Evolutionary conservation across 805 yeast species (phyloP), one percentile per base, ranked within the genome.

Genomic region (Wickerhamomyces rabaulensis): DNA sequence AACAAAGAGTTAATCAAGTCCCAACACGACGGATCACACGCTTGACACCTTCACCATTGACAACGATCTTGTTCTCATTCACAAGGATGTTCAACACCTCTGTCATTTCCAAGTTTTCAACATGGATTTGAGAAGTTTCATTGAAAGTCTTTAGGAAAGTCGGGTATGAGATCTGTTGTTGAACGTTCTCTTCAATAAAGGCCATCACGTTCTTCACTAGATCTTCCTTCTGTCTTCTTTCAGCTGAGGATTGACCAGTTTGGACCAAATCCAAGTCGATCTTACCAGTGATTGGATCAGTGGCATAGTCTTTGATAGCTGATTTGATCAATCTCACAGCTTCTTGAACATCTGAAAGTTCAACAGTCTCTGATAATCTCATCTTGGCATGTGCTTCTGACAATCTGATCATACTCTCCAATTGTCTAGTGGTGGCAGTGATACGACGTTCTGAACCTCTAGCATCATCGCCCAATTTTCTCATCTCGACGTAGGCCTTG

Each of bases 311-410:
- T 64, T 94, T 94, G 54, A 94, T 87, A 13, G 99, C 99, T 3
- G 95, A 79, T 57, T 86, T 82, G 62, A 92, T 94, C 54, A 94
- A 73, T 54, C 99, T 78, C 3, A 91, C 97, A 0, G 98, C 96
- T 64, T 94, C 99, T 50, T 76, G 74, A 6, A 94, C 99, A 65
- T 94, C 99, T 25, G 73, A 74, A 22, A 86, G 71, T 45, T 82
- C 84, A 6, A 94, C 99, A 0, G 57, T 62, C 1, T 73, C 68
- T 1, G 92, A 77, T 26, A 94, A 73, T 57, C 96, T 80, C 96
- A 94, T 87, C 68, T 90, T 91, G 2, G 99, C 99, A 64, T 94
- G 98, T 0, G 98, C 99, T 68, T 94, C 99, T 0, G 95, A 68
- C 43, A 94, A 73, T 61, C 99, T 81, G 54, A 92, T 91, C 96